These are phyloP conservation scores for Isabelozyma rhagii DNA, from an alignment of 805 yeast genomes.

Conservation along the genomic window DNA sequence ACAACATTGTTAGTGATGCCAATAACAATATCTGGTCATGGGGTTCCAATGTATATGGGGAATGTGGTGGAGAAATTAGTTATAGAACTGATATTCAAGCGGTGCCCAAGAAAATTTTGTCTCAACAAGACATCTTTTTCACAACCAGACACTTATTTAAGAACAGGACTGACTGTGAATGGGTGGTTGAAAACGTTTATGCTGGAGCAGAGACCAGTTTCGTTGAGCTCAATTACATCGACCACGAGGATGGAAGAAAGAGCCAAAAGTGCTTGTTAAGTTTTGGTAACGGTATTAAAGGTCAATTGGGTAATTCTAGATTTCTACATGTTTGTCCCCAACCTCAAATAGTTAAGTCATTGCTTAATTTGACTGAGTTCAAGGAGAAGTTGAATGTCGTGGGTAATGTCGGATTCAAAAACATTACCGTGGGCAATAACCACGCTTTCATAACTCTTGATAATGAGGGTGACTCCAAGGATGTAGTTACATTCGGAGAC, in stretches of 20 bases:
- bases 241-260: conserved; percentile 13
- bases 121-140: conserved; percentile 8
- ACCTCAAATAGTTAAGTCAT: conserved; percentile 57
- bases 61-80: conserved; percentile 68
- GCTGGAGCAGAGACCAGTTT: conserved; percentile 65
- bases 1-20: conserved; percentile 66
- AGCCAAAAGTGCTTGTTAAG: conserved; percentile 40
- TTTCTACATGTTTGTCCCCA: conserved; percentile 69
- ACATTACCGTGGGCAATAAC: conserved; percentile 60
- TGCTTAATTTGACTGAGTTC: conserved; percentile 50
- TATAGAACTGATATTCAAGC: conserved; percentile 67
- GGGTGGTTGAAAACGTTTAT: conserved; percentile 50
- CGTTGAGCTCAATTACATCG: conserved; percentile 21
- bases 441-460: conserved; percentile 61
- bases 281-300: conserved; percentile 82
- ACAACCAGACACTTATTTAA: conserved; percentile 26
- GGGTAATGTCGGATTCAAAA: conserved; percentile 45
- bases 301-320: conserved; percentile 80
- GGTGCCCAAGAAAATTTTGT: conserved; percentile 53
- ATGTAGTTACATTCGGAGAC: conserved; percentile 79
- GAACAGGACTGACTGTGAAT: conserved; percentile 25
- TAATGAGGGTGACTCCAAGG: conserved; percentile 43
- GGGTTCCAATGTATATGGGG: conserved; percentile 86
- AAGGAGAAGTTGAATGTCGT: conserved; percentile 43
- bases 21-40: conserved; percentile 76